A percentile compares a stretch with the other conserved stretches of the same genome.
These are phyloP conservation scores for Eucalyptus caleyi DNA, from an alignment of 345 rosid genomes.

Conservation along the genomic window DNA sequence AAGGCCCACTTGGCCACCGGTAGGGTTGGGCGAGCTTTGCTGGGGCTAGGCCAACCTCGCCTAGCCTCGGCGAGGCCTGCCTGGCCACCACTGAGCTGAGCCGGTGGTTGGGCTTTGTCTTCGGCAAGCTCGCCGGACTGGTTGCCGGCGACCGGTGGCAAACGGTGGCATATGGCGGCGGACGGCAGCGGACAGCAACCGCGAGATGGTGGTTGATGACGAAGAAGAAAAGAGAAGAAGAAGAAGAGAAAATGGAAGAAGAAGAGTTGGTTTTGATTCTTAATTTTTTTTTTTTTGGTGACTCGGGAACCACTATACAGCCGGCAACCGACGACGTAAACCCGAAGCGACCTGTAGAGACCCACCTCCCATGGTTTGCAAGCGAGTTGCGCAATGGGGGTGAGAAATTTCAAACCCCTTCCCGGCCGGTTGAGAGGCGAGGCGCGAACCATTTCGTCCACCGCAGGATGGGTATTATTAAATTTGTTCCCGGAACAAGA, in stretches of 20 bases:
- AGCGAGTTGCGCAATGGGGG: rapidly evolving
- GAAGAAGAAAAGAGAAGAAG: too few species aligned
- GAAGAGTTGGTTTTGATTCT: too few species aligned
- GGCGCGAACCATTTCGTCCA: rapidly evolving
- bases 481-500: rapidly evolving
- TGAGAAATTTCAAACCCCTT: too few species aligned
- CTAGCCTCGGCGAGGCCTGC: rapidly evolving
- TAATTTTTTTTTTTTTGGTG: too few species aligned
- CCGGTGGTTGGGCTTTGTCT: rapidly evolving
- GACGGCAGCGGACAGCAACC: rapidly evolving
- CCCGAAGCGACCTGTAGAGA: rapidly evolving
- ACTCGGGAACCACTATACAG: rapidly evolving
- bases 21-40: rapidly evolving
- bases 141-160: rapidly evolving
- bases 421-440: rapidly evolving
- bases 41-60: too few species aligned
- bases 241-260: too few species aligned
- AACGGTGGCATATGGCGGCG: too few species aligned
- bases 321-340: rapidly evolving
- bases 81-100: rapidly evolving
- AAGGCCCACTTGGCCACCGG: too few species aligned
- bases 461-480: rapidly evolving
- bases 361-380: too few species aligned
- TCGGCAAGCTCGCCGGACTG: rapidly evolving
- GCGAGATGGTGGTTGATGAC: rapidly evolving